These are phyloP conservation scores for Gigaspora rosea DNA, from an alignment of 192 early-diverging fungal species.

Conservation along the genomic window DNA sequence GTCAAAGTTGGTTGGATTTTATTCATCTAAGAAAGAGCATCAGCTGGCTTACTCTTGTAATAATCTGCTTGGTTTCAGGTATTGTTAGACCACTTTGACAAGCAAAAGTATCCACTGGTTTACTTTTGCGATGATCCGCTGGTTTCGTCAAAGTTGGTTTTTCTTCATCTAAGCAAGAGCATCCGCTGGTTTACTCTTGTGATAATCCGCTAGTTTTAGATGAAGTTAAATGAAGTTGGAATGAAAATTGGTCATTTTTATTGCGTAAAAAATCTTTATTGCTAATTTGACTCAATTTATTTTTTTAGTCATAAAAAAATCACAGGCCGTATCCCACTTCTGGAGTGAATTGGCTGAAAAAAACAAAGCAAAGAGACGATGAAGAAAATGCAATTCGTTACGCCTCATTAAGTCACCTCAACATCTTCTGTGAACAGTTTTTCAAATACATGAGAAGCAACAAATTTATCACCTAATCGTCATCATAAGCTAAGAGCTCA, in stretches of 20 bases:
- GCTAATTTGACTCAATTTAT: too few relatives aligned
- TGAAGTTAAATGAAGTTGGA: background rate
- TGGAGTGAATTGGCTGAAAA: too few relatives aligned
- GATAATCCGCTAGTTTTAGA: background rate
- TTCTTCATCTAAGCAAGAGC: conserved; percentile 17
- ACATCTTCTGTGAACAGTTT: background rate
- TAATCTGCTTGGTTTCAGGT: too few relatives aligned
- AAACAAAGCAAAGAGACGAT: background rate
- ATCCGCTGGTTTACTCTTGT: conserved; percentile 1
- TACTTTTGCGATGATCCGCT: too few relatives aligned
- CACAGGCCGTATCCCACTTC: too few relatives aligned
- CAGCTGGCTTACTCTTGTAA: too few relatives aligned
- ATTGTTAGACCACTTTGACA: too few relatives aligned
- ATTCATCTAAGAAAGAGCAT: too few relatives aligned
- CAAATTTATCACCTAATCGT: conserved; percentile 26
- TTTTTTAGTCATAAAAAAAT: background rate
- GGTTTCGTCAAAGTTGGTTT: too few relatives aligned
- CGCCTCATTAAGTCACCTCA: background rate
- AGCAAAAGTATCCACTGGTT: conserved; percentile 34
- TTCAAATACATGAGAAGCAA: background rate
- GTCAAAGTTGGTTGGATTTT: too few relatives aligned
- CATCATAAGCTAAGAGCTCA: conserved; percentile 11
- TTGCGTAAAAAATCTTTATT: too few relatives aligned
- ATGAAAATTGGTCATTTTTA: too few relatives aligned
- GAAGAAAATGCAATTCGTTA: background rate